Evolutionary conservation across 345 rosid species (phyloP), one percentile per base, ranked within the genome.

Genomic region (Citrus hindsii): DNA sequence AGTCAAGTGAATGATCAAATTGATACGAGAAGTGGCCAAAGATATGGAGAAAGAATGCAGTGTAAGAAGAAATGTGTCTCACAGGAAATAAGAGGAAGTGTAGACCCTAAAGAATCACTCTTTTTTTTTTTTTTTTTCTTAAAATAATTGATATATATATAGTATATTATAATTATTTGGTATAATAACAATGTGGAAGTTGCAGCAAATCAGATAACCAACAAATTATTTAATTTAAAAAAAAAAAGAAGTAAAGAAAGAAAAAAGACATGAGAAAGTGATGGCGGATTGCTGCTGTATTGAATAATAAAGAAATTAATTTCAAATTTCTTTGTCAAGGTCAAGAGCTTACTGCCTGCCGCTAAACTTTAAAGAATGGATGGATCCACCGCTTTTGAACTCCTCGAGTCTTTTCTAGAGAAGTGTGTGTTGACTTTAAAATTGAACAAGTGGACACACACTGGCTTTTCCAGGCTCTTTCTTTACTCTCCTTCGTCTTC

Each of bases 41-140:
- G 60, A 79, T 78, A 71, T 59, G 76, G 82, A 25, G 56, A n/a
- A 35, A n/a, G n/a, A n/a, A 2, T 53, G 58, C 6, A 5, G n/a
- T 18, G 58, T 1, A 18, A 53, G 58, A 18, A 53, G 58, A 53
- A 53, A 53, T 37, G 27, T n/a, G n/a, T 9, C n/a, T 25, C 9
- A n/a, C 14, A 80, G 86, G 86, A 84, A 88, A 86, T 85, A 13
- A 58, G 24, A 16, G 83, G 89, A 86, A 83, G 85, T n/a, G n/a
- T 19, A 33, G 66, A 38, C 58, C 18, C 4, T 0, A n/a, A 3
- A 42, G 14, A 68, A 53, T 18, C 58, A 40, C 46, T 40, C 7
- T 40, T 2, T 40, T 40, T 9, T 2, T 3, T 48, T 48, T 48
- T 48, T 1, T 51, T 16, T 51, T 40, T 12, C n/a, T 3, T 9